Conservation (phyloP, 2,329 filamentous ascomycete genomes). For the Aureobasidium sp. region DNA sequence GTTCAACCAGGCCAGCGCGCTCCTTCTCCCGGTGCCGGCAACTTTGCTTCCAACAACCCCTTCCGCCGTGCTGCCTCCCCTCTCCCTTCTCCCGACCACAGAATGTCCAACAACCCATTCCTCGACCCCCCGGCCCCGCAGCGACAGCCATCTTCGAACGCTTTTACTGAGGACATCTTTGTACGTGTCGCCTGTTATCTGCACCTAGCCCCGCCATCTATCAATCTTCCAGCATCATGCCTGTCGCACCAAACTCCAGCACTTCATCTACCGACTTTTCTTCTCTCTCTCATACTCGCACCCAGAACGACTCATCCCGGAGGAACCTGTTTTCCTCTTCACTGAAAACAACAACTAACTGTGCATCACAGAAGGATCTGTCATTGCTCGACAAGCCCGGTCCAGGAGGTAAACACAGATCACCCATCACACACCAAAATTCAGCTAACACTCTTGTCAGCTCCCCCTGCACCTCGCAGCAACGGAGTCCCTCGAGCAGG, state of each 20-base stretch:
- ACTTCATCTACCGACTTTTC: background rate
- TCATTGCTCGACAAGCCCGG: conserved; percentile 53
- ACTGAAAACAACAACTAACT: background rate
- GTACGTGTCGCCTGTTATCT: conserved; percentile 47
- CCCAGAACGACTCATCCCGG: background rate
- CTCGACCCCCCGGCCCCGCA: conserved; percentile 37
- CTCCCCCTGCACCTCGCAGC: background rate
- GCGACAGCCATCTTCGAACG: conserved; percentile 8
- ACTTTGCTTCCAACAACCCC: conserved; percentile 67
- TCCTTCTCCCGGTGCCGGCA: conserved; percentile 48
- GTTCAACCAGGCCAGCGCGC: conserved; percentile 21
- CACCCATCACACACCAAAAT: background rate
- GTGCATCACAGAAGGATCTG: conserved; percentile 52
- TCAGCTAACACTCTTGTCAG: conserved; percentile 30
- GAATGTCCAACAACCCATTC: conserved; percentile 66
- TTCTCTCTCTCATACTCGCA: background rate
- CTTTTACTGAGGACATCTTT: conserved; percentile 61
- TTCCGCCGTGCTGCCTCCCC: conserved; percentile 62
- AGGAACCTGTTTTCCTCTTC: background rate
- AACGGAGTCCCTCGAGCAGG: conserved; percentile 27
- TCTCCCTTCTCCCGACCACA: conserved; percentile 28
- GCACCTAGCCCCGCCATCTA: conserved; percentile 7
- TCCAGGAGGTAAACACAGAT: conserved; percentile 27
- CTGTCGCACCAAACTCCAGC: conserved; percentile 1
- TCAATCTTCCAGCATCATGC: background rate